Evolutionary conservation across 2,329 filamentous ascomycete species (phyloP).

Genomic region (Sclerotinia glacialis): DNA sequence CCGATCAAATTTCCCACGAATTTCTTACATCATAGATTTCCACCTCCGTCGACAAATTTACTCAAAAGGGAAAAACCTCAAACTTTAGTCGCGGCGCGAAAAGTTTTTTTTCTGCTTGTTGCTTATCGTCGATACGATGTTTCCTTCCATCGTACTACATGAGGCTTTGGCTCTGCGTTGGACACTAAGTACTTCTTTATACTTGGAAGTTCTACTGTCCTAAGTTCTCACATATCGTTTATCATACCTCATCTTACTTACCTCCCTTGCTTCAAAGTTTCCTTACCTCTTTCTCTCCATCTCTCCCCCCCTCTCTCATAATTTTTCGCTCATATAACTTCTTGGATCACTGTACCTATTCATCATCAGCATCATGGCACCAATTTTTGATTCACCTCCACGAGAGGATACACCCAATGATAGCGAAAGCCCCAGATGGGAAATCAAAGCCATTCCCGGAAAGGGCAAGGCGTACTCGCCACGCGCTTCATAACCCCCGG

Average conservation of each 20-base stretch:
- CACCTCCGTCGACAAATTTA: slow-evolving; percentile 33
- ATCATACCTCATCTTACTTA: neutral
- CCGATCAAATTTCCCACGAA: neutral
- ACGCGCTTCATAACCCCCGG: slow-evolving; percentile 31
- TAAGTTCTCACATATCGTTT: too few species aligned
- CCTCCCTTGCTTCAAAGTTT: neutral
- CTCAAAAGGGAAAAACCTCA: slow-evolving; percentile 29
- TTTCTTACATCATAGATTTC: slow-evolving; percentile 13
- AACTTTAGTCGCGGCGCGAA: neutral
- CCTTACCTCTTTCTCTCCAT: neutral
- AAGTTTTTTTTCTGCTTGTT: neutral
- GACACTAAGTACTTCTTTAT: neutral
- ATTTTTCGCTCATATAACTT: neutral
- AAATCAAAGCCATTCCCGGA: slow-evolving; percentile 30
- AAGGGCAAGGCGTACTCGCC: slow-evolving; percentile 36
- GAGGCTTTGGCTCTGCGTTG: too few species aligned
- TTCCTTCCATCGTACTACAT: too few species aligned
- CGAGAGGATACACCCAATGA: neutral
- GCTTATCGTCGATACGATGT: slow-evolving; percentile 18
- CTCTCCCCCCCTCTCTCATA: too few species aligned
- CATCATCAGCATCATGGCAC: slow-evolving; percentile 19
- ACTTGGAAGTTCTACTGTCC: too few species aligned
- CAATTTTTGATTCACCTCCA: slow-evolving; percentile 25
- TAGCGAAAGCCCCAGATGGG: slow-evolving; percentile 26
- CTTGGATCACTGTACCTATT: neutral